A percentile compares a stretch with the other conserved stretches of the same genome.
These are phyloP conservation scores for Blastomyces silverae DNA, from an alignment of 2,329 filamentous ascomycete genomes.

Conservation along the genomic window DNA sequence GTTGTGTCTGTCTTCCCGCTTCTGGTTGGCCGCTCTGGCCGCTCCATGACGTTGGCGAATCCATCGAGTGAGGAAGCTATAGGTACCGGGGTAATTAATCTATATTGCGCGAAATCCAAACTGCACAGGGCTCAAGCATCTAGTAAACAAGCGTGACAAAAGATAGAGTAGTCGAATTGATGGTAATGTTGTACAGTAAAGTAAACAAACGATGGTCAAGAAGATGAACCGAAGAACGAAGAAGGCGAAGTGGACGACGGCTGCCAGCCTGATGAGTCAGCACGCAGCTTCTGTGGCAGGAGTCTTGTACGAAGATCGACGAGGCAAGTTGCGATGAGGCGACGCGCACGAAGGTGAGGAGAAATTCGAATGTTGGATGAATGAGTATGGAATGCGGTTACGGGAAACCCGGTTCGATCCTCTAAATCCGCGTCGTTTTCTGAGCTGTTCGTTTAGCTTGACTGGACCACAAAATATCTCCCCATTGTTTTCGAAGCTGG, in stretches of 20 bases:
- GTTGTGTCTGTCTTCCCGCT: not conserved
- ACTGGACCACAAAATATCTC: conserved; percentile 69
- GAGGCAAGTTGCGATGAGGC: not conserved
- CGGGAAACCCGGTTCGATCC: not conserved
- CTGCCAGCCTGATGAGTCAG: conserved; percentile 1
- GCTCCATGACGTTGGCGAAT: not conserved
- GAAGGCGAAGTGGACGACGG: not conserved
- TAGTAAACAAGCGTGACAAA: not conserved
- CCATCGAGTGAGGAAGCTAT: not conserved
- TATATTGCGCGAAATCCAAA: not conserved
- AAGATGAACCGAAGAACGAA: not conserved
- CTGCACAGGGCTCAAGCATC: not conserved
- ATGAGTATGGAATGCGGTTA: not conserved
- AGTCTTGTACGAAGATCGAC: not conserved
- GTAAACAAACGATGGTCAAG: not conserved
- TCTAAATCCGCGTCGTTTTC: not conserved
- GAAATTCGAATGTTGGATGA: not conserved
- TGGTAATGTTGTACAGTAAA: not conserved
- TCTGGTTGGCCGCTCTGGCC: not conserved
- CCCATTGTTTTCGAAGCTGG: conserved; percentile 61
- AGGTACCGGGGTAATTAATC: not conserved
- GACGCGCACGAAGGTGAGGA: not conserved
- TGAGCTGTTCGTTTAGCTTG: conserved; percentile 22
- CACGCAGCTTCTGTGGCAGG: conserved; percentile 1
- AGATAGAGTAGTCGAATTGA: not conserved